Evolutionary conservation across 164 flowering plant genomes (phyloP).

Genomic region (Umbellularia californica): DNA sequence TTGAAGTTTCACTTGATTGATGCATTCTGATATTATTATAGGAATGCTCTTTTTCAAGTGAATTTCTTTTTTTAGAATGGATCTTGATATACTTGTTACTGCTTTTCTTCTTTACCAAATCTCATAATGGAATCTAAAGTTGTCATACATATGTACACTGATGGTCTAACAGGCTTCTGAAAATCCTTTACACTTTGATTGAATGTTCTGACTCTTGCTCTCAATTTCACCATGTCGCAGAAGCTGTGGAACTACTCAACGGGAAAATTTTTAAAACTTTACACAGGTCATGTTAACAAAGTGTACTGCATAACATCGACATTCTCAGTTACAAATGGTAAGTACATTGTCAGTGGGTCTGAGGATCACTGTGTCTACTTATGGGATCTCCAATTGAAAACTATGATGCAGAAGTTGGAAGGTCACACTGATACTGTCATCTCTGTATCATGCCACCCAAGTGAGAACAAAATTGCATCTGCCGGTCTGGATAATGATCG

Average conservation of each 20-base stretch:
- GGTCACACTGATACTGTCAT: constrained; percentile 87
- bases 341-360: constrained; percentile 91
- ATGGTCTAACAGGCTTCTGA: background rate
- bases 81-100: too few species aligned
- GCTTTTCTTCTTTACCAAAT: too few species aligned
- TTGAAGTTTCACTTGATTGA: background rate
- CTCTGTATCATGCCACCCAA: constrained; percentile 81
- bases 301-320: constrained; percentile 69
- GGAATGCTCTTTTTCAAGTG: too few species aligned
- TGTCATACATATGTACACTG: background rate
- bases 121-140: background rate
- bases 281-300: constrained; percentile 72
- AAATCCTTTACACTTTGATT: background rate
- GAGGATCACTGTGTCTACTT: constrained; percentile 82
- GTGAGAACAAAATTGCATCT: constrained; percentile 77
- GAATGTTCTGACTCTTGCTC: background rate
- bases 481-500: constrained; percentile 70
- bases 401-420: constrained; percentile 73
- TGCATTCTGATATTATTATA: too few species aligned
- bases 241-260: constrained; percentile 77
- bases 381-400: constrained; percentile 87
- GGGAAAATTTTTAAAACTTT: constrained; percentile 70
- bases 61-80: too few species aligned
- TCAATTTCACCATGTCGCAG: constrained; percentile 21
- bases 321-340: constrained; percentile 84